Evolutionary conservation across 2,329 filamentous ascomycete species (phyloP).

Genomic region (Arthroderma uncinatum): DNA sequence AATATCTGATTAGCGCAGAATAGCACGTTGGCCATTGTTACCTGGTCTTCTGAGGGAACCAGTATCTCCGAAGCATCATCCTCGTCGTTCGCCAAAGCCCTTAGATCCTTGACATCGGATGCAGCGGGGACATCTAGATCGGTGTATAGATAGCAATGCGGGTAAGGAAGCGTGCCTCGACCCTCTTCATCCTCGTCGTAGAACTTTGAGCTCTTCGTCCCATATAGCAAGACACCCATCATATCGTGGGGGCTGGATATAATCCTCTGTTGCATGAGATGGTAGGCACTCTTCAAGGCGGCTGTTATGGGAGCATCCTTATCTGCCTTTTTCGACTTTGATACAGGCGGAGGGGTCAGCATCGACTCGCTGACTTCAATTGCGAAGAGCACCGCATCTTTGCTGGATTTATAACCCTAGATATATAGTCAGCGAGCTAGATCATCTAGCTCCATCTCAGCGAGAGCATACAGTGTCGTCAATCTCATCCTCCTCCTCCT

Average conservation of each 20-base stretch:
- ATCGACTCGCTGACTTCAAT: slow-evolving; percentile 87
- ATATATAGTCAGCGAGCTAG: background rate
- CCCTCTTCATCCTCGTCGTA: slow-evolving; percentile 52
- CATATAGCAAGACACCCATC: slow-evolving; percentile 90
- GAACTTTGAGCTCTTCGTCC: slow-evolving; percentile 74
- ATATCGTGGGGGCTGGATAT: slow-evolving; percentile 94
- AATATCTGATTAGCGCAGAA: slow-evolving; percentile 97
- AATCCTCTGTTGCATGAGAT: slow-evolving; percentile 95
- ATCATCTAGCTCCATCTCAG: background rate
- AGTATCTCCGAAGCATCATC: slow-evolving; percentile 60
- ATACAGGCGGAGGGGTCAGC: slow-evolving; percentile 55
- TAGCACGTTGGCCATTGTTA: slow-evolving; percentile 77
- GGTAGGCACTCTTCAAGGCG: slow-evolving; percentile 85
- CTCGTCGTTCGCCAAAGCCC: slow-evolving; percentile 64
- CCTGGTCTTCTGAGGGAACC: slow-evolving; percentile 52
- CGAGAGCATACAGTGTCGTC: slow-evolving; percentile 32
- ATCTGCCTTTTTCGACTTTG: slow-evolving; percentile 62
- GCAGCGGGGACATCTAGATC: slow-evolving; percentile 82
- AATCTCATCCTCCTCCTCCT: slow-evolving; percentile 35
- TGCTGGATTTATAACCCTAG: slow-evolving; percentile 78
- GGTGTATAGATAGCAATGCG: slow-evolving; percentile 82
- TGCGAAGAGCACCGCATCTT: slow-evolving; percentile 96
- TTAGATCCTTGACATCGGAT: slow-evolving; percentile 70
- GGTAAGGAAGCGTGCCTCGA: slow-evolving; percentile 55
- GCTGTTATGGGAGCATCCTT: slow-evolving; percentile 68